These are phyloP conservation scores for Xylariaceae sp. DNA, from an alignment of 2,329 filamentous ascomycete genomes.

Conservation along the genomic window DNA sequence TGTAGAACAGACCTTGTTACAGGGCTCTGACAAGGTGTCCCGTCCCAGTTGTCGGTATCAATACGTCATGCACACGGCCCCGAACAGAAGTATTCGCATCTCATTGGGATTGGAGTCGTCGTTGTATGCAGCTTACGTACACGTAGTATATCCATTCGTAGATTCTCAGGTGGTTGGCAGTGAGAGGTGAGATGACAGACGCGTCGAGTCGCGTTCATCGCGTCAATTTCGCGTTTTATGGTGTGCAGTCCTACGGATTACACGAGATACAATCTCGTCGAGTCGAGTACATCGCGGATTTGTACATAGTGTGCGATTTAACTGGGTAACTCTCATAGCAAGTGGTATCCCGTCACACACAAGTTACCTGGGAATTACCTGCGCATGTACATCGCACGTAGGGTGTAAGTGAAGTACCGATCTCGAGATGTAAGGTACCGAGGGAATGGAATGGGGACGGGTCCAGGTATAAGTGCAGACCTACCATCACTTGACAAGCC, in stretches of 20 bases:
- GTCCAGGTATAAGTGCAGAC: not conserved
- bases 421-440: not conserved
- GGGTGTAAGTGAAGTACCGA: no score
- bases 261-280: not conserved
- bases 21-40: no score
- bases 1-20: no score
- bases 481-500: not conserved
- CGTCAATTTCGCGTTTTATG: slow-evolving; percentile 25
- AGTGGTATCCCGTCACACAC: no score
- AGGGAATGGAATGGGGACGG: not conserved
- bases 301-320: not conserved
- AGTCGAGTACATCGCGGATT: not conserved
- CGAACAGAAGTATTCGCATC: not conserved
- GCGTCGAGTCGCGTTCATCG: slow-evolving; percentile 27
- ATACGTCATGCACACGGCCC: no score
- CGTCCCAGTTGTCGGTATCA: no score
- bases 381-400: no score
- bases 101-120: not conserved
- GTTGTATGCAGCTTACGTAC: not conserved
- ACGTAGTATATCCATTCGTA: not conserved
- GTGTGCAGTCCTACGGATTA: not conserved
- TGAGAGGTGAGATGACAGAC: slow-evolving; percentile 5
- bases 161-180: not conserved
- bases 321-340: no score
- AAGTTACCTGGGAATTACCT: no score